A percentile compares a stretch with the other conserved stretches of the same genome.
These are phyloP conservation scores for Cladorrhinum sp. DNA, from an alignment of 2,329 filamentous ascomycete genomes.

Conservation along the genomic window DNA sequence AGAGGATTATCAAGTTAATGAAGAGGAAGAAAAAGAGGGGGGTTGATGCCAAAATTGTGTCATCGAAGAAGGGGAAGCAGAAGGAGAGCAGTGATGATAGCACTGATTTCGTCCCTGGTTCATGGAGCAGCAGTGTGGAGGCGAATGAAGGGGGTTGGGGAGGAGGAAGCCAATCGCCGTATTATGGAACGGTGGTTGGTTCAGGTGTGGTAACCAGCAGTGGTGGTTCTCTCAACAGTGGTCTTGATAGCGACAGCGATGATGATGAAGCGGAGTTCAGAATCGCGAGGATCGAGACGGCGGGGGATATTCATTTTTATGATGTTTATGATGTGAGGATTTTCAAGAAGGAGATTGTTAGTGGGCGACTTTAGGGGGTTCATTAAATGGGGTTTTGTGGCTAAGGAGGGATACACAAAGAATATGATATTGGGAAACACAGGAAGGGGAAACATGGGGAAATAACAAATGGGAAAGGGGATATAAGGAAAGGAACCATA, in stretches of 20 bases:
- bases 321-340: constrained; percentile 51
- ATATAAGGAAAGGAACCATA: too few species aligned
- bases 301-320: constrained; percentile 41
- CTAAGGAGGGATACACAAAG: background rate
- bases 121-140: constrained; percentile 7
- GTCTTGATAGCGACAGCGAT: constrained; percentile 32
- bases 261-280: constrained; percentile 32
- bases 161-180: too few species aligned
- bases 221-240: constrained; percentile 35
- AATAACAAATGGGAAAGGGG: too few species aligned
- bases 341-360: constrained; percentile 56
- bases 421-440: background rate
- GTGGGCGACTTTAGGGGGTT: constrained; percentile 39
- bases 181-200: too few species aligned
- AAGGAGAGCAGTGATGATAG: constrained; percentile 26
- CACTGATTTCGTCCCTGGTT: background rate
- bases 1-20: constrained; percentile 42
- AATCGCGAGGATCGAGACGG: constrained; percentile 36
- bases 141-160: constrained; percentile 6
- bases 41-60: constrained; percentile 30
- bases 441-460: too few species aligned
- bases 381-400: too few species aligned
- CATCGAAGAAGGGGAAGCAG: constrained; percentile 30
- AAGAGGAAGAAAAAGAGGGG: constrained; percentile 32
- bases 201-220: constrained; percentile 31